phyloP scores from a whole-genome alignment of 495 filamentous ascomycete species.

The Mytilinidion resinicola region DNA sequence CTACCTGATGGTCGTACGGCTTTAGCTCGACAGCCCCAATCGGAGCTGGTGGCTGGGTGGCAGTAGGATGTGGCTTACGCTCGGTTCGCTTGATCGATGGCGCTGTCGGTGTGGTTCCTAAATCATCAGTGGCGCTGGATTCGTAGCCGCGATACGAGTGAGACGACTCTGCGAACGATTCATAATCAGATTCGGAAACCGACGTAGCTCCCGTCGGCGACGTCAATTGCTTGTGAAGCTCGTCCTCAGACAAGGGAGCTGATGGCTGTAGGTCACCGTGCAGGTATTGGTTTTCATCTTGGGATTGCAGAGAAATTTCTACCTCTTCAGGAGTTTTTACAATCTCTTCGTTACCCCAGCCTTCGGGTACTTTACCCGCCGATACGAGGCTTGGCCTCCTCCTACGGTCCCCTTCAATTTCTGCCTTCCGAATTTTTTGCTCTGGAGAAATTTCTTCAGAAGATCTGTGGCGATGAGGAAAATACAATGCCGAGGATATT shows the following conservation, averaged over 20 bases:
- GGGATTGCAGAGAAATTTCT: constrained; percentile 57
- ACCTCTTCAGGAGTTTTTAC: constrained; percentile 35
- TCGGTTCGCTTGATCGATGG: constrained; percentile 33
- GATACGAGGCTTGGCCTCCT: constrained; percentile 11
- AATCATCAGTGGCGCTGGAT: constrained; percentile 51
- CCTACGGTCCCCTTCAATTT: constrained; percentile 9
- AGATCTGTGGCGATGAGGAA: constrained; percentile 66
- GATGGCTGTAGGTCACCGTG: constrained; percentile 50
- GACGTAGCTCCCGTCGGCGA: constrained; percentile 18
- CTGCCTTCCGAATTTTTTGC: constrained; percentile 12
- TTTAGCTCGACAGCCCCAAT: constrained; percentile 91
- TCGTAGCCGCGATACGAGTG: constrained; percentile 46
- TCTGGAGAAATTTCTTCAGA: constrained; percentile 6
- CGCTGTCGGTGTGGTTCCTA: constrained; percentile 55
- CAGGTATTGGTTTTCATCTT: constrained; percentile 54
- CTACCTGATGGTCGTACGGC: constrained; percentile 94
- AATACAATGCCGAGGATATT: constrained; percentile 89
- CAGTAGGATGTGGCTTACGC: neutral
- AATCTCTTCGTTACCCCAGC: constrained; percentile 22
- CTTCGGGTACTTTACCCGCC: constrained; percentile 34
- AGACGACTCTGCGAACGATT: constrained; percentile 50
- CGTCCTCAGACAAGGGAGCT: constrained; percentile 16
- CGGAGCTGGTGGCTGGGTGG: constrained; percentile 44
- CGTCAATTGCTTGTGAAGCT: constrained; percentile 10
- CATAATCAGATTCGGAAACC: constrained; percentile 54